Evolutionary conservation across 2,329 filamentous ascomycete species (phyloP), one percentile per base, ranked within the genome.

Genomic region (Xylaria sp.): DNA sequence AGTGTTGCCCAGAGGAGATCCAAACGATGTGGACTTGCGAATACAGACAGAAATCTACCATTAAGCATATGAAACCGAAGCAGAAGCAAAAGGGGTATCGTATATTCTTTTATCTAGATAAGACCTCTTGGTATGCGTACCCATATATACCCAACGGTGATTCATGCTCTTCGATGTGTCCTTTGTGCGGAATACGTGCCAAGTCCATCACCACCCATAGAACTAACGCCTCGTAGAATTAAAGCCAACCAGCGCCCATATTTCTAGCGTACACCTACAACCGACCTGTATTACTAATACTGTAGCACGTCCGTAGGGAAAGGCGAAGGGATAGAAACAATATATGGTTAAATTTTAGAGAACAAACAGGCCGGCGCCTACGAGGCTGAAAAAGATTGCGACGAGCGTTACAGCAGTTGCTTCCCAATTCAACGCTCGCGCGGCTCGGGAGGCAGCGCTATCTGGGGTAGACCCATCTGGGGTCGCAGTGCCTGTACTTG

Each of bases 341-440:
- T 11, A 11, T 36, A 36, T 36, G 4, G 24, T 36, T 12, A 36
- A 47, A 50, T 50, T 24, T 68, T 73, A 77, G 48, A 74, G 59
- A 7, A 72, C 42, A 39, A 79, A 59, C 4, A 78, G 32, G 5
- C 72, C 72, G 19, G 69, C 74, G n/a, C 77, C 75, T 39, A 76
- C 56, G 12, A 79, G 30, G 32, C 74, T 73, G 48, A 73, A 73
- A 21, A 79, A 5, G 30, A 72, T 72, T 6, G 74, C 70, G 1
- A 75, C 39, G 1, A 70, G 65, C 8, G 72, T 69, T 1, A 76
- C 68, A 8, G 61, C 58, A n/a, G 69, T 56, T 1, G 65, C 70
- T 45, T 75, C 69, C 75, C 75, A 77, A 14, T 68, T 65, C 8
- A 74, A 67, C 2, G 67, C 64, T 7, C 75, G 72, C 1, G 71